A percentile compares a stretch with the other conserved stretches of the same genome.
Conservation (phyloP, 495 filamentous ascomycete species). For the Entonaema liquescens region DNA sequence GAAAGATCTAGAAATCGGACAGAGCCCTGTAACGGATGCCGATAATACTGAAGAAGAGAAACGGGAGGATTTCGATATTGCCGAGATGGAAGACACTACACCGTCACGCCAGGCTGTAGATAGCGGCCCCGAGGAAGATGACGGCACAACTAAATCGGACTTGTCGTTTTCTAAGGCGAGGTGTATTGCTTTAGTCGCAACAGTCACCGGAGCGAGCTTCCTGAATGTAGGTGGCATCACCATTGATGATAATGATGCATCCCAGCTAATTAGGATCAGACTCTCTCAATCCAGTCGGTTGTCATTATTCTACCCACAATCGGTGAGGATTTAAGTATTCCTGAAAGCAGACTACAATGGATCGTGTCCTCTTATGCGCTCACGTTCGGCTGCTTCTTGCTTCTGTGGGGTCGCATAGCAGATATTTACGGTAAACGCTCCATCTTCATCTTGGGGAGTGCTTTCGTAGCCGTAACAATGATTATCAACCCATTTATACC, state of each 20-base stretch:
- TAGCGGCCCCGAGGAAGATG: slow-evolving; percentile 25
- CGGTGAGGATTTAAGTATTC: slow-evolving; percentile 61
- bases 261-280: slow-evolving; percentile 48
- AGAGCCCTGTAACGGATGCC: slow-evolving; percentile 5
- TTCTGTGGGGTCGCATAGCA: slow-evolving; percentile 76
- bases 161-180: slow-evolving; percentile 56
- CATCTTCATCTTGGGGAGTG: slow-evolving; percentile 73
- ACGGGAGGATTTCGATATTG: slow-evolving; percentile 18
- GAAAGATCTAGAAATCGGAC: slow-evolving; percentile 20
- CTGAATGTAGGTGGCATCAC: slow-evolving; percentile 55
- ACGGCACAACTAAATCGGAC: slow-evolving; percentile 14
- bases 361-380: slow-evolving; percentile 69
- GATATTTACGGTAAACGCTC: slow-evolving; percentile 77
- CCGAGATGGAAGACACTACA: slow-evolving; percentile 12
- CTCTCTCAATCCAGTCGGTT: slow-evolving; percentile 64
- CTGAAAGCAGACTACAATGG: slow-evolving; percentile 67
- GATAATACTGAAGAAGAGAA: slow-evolving; percentile 15
- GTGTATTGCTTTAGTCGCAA: slow-evolving; percentile 58
- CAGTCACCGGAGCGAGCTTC: slow-evolving; percentile 63
- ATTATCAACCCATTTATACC: slow-evolving; percentile 71
- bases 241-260: background rate
- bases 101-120: slow-evolving; percentile 11
- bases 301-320: slow-evolving; percentile 71
- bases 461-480: slow-evolving; percentile 68
- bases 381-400: slow-evolving; percentile 73